Percentiles rank a stretch among this genome's conserved stretches.
phyloP scores from a whole-genome alignment of 176 grass and related monocot genomes.

The Raddia distichophylla region DNA sequence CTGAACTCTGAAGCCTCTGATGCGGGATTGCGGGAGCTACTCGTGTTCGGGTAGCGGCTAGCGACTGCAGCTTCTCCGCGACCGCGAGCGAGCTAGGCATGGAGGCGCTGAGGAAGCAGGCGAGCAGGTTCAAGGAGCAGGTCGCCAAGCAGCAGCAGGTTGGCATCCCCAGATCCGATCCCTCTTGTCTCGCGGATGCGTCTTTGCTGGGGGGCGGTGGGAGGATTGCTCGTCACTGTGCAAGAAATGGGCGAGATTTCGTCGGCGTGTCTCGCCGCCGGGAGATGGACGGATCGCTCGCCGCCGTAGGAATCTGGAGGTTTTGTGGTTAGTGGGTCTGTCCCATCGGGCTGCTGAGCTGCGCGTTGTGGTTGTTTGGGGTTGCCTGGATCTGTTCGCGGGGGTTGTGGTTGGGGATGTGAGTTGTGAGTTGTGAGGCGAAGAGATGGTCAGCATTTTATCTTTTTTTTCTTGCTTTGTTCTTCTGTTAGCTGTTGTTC shows the following conservation, averaged over 20 bases:
- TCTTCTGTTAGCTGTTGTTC: not conserved
- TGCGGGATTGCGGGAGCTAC: too few species aligned
- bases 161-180: slow-evolving; percentile 9
- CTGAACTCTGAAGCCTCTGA: too few species aligned
- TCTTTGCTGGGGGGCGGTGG: not conserved
- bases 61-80: not conserved
- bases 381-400: not conserved
- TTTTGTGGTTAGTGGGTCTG: slow-evolving; percentile 13
- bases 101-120: slow-evolving; percentile 95
- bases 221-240: not conserved
- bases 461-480: not conserved
- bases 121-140: slow-evolving; percentile 89
- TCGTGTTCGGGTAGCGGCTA: not conserved
- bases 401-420: not conserved
- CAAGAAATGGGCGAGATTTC: slow-evolving; percentile 27
- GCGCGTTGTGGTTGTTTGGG: slow-evolving; percentile 4
- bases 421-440: too few species aligned
- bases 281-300: not conserved
- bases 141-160: slow-evolving; percentile 98
- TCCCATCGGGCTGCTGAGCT: not conserved
- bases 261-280: not conserved
- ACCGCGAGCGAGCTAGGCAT: slow-evolving; percentile 30
- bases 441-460: not conserved
- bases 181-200: not conserved
- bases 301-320: not conserved